Percentiles rank a stretch among this genome's conserved stretches.
phyloP scores from a whole-genome alignment of 2,329 filamentous ascomycete genomes.

The Microcera coccophila region DNA sequence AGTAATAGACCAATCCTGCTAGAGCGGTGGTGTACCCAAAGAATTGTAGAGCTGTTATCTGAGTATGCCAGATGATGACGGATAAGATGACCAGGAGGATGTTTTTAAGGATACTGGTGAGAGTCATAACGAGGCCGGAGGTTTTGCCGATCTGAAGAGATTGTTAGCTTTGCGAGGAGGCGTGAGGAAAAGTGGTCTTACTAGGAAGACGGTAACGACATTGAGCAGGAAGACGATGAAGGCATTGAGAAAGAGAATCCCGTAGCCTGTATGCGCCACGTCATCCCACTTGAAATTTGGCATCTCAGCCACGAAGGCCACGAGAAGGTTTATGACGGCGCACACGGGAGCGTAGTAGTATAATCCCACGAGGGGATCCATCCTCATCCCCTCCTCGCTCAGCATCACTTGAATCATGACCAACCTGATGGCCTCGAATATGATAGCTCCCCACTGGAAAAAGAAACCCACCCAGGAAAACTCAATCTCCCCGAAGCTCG shows the following conservation, averaged over 20 bases:
- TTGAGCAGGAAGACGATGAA: constrained; percentile 75
- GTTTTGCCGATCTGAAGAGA: constrained; percentile 73
- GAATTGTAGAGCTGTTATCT: constrained; percentile 66
- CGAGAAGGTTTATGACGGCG: constrained; percentile 71
- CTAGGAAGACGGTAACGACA: constrained; percentile 79
- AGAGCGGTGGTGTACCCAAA: constrained; percentile 74
- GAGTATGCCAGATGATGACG: constrained; percentile 73
- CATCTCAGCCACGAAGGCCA: constrained; percentile 66
- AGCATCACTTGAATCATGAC: constrained; percentile 84
- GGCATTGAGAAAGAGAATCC: constrained; percentile 69
- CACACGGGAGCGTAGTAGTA: constrained; percentile 90
- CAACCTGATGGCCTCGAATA: constrained; percentile 76
- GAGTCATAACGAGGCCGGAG: constrained; percentile 78
- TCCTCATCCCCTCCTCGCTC: constrained; percentile 71
- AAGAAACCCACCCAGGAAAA: constrained; percentile 64
- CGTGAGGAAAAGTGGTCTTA: constrained; percentile 44
- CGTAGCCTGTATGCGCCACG: constrained; percentile 60
- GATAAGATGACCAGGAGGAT: constrained; percentile 76
- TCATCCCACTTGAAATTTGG: constrained; percentile 63
- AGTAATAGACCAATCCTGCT: constrained; percentile 48
- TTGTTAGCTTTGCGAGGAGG: constrained; percentile 10
- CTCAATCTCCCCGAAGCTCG: constrained; percentile 61
- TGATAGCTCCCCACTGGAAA: constrained; percentile 69
- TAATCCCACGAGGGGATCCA: constrained; percentile 82
- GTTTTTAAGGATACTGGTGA: constrained; percentile 83